These are phyloP conservation scores for Sparassis latifolia DNA, from an alignment of 1,284 basidiomycete species.

Conservation along the genomic window DNA sequence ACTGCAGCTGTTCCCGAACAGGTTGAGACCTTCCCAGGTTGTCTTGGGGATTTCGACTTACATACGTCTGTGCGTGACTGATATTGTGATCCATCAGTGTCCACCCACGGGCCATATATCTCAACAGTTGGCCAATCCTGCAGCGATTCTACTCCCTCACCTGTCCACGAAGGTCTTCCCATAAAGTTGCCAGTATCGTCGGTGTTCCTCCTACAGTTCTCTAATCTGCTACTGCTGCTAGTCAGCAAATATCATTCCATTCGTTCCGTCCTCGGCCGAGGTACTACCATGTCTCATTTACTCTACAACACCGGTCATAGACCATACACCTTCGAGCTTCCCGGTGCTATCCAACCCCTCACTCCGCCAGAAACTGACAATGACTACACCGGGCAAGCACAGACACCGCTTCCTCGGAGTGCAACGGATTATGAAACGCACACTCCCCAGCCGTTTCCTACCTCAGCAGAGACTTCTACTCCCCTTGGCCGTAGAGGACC, in stretches of 20 bases:
- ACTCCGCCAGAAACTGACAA: conserved; percentile 52
- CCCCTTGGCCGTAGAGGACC: conserved; percentile 40
- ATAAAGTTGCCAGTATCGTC: conserved; percentile 6
- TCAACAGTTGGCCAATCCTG: neutral
- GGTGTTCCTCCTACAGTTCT: neutral
- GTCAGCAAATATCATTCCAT: conserved; percentile 8
- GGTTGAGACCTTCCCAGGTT: too few species aligned
- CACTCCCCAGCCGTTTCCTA: conserved; percentile 5
- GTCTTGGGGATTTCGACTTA: too few species aligned
- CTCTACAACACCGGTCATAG: conserved; percentile 41
- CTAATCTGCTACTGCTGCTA: conserved; percentile 7
- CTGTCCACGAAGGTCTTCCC: conserved; percentile 1
- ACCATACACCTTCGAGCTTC: conserved; percentile 43
- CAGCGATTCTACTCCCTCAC: neutral
- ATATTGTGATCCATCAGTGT: too few species aligned
- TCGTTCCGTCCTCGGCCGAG: conserved; percentile 10
- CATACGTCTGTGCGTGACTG: too few species aligned
- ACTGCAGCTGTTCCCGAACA: too few species aligned
- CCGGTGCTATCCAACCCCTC: conserved; percentile 34
- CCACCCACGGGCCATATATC: neutral
- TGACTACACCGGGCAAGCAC: conserved; percentile 24
- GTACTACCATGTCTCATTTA: conserved; percentile 40
- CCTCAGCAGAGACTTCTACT: conserved; percentile 15
- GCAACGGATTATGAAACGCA: conserved; percentile 20
- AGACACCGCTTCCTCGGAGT: neutral